Percentiles rank a stretch among this genome's conserved stretches.
These are phyloP conservation scores for Stephanodiscus minutulus DNA, from an alignment of 108 stramenopile species.

Conservation along the genomic window DNA sequence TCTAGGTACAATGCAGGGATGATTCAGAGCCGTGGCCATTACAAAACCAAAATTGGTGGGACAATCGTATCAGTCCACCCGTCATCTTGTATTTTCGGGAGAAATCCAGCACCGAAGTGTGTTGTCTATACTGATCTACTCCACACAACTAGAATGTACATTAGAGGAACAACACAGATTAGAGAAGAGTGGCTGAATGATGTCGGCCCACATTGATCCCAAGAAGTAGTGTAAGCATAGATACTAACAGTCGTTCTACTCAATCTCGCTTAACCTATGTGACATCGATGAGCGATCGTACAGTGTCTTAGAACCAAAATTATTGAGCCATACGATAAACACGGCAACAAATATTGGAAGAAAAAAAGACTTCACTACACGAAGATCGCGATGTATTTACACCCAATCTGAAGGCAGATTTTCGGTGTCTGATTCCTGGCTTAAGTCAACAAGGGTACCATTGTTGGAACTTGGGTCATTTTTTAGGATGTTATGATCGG, in stretches of 20 bases:
- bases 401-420: not conserved
- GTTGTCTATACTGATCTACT: constrained; percentile 95
- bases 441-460: not conserved
- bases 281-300: not conserved
- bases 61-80: constrained; percentile 93
- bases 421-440: not conserved
- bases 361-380: not conserved
- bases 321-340: too few species aligned
- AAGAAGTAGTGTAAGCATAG: too few species aligned
- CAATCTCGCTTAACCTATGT: too few species aligned
- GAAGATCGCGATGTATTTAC: not conserved
- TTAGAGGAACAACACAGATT: constrained; percentile 83
- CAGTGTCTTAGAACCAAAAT: not conserved
- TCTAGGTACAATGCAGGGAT: constrained; percentile 72
- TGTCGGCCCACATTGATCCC: not conserved
- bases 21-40: constrained; percentile 82
- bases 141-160: constrained; percentile 78
- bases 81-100: constrained; percentile 87
- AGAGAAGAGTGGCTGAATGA: constrained; percentile 84
- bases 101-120: constrained; percentile 90
- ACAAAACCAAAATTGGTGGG: constrained; percentile 89
- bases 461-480: not conserved
- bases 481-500: too few species aligned
- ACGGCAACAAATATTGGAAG: not conserved
- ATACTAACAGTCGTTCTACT: too few species aligned